A percentile compares a stretch with the other conserved stretches of the same genome.
Conservation (phyloP, 495 filamentous ascomycete species). For the Penicillium herquei region DNA sequence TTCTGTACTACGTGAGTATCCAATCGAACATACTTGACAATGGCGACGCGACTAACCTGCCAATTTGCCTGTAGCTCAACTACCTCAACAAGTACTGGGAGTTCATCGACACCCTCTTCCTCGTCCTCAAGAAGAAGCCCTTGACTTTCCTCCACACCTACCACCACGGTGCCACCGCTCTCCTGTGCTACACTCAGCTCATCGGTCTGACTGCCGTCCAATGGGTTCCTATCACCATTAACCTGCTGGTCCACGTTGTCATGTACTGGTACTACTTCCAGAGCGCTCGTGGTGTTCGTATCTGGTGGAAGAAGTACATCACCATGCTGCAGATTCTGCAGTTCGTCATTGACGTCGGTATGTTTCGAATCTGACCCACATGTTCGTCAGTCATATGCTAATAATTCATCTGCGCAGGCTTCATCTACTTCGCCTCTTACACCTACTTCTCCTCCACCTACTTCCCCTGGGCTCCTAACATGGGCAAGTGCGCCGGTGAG, state of each 20-base stretch:
- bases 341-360: slow-evolving; percentile 59
- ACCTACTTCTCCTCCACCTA: slow-evolving; percentile 93
- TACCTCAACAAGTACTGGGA: slow-evolving; percentile 74
- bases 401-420: slow-evolving; percentile 48
- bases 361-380: slow-evolving; percentile 8
- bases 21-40: not conserved
- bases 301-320: slow-evolving; percentile 63
- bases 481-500: slow-evolving; percentile 87
- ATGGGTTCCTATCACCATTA: slow-evolving; percentile 67
- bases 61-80: slow-evolving; percentile 52
- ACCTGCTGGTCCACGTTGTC: slow-evolving; percentile 69
- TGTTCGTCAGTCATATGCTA: not conserved
- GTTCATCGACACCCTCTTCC: slow-evolving; percentile 67
- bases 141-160: slow-evolving; percentile 75
- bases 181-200: slow-evolving; percentile 71
- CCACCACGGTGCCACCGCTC: slow-evolving; percentile 70
- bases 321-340: slow-evolving; percentile 58
- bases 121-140: slow-evolving; percentile 75
- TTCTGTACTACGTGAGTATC: slow-evolving; percentile 64
- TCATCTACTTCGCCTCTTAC: slow-evolving; percentile 94
- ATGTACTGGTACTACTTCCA: slow-evolving; percentile 69
- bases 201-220: slow-evolving; percentile 66
- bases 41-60: slow-evolving; percentile 18
- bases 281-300: slow-evolving; percentile 55
- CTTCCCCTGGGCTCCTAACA: slow-evolving; percentile 79